Conservation (phyloP, 257 asterid species). For the Fraxinus pennsylvanica region DNA sequence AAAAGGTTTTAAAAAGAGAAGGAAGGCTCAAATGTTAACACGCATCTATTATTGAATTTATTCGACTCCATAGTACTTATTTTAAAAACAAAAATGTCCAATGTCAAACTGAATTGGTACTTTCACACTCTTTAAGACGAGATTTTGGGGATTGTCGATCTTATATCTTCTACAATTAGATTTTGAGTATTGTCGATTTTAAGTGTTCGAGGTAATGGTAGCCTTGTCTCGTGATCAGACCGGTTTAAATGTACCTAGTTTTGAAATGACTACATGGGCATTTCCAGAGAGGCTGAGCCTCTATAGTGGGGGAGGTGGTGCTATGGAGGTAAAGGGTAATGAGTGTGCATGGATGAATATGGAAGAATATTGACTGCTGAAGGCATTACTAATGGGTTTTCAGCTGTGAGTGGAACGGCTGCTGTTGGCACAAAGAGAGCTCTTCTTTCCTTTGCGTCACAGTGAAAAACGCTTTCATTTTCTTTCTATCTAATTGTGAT, state of each 20-base stretch:
- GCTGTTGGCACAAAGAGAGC: constrained; percentile 41
- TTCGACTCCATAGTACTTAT: no score
- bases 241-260: constrained; percentile 4
- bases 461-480: no score
- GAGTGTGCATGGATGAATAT: constrained; percentile 42
- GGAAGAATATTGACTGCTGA: constrained; percentile 81
- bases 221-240: constrained; percentile 15
- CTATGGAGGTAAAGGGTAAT: constrained; percentile 29
- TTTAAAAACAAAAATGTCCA: no score
- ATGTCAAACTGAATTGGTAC: no score
- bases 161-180: no score
- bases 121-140: no score
- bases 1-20: no score
- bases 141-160: no score
- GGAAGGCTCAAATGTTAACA: no score
- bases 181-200: no score
- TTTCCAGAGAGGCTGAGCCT: constrained; percentile 48
- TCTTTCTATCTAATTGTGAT: no score
- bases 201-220: neutral
- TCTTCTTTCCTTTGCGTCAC: neutral
- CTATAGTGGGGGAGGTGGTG: constrained; percentile 16
- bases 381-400: constrained; percentile 64
- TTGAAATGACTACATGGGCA: constrained; percentile 29
- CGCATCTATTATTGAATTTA: no score
- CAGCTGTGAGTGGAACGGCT: constrained; percentile 29